A percentile compares a stretch with the other conserved stretches of the same genome.
Conservation (phyloP, 139 green algal genomes). For the Picochlorum sp. region DNA sequence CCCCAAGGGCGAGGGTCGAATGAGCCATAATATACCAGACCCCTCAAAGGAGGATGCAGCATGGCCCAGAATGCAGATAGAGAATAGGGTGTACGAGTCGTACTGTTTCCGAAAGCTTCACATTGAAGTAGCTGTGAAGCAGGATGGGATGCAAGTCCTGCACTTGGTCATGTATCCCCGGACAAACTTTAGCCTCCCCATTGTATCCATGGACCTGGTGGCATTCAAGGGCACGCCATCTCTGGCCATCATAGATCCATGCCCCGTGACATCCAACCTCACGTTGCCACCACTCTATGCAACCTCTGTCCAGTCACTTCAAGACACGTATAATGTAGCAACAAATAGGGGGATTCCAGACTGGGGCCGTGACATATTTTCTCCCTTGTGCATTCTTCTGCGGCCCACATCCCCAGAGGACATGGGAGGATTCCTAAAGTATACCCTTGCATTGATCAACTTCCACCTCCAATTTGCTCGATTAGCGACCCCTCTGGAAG, state of each 20-base stretch:
- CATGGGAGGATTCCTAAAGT: conserved; percentile 54
- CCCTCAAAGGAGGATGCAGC: conserved; percentile 38
- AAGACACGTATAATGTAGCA: conserved; percentile 32
- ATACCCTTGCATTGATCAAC: conserved; percentile 34
- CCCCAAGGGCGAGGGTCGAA: conserved; percentile 17
- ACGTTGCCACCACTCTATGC: conserved; percentile 51
- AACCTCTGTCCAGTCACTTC: conserved; percentile 37
- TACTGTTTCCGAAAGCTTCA: conserved; percentile 74
- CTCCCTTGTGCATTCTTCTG: conserved; percentile 54
- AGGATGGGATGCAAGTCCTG: conserved; percentile 71
- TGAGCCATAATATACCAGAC: conserved; percentile 34
- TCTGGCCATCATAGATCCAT: conserved; percentile 64
- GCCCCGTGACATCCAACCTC: conserved; percentile 37
- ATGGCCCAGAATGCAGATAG: conserved; percentile 62
- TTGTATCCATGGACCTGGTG: conserved; percentile 72
- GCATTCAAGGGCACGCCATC: conserved; percentile 24
- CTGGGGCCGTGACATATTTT: conserved; percentile 71
- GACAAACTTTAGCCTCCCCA: conserved; percentile 60
- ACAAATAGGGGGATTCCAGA: conserved; percentile 52
- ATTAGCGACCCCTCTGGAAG: not conserved
- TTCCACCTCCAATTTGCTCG: conserved; percentile 37
- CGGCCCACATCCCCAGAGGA: conserved; percentile 31
- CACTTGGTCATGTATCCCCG: conserved; percentile 72
- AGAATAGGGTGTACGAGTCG: conserved; percentile 66
- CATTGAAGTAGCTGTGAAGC: conserved; percentile 59